phyloP scores from a whole-genome alignment of 106 monocot species.

The Vanilla planifolia region DNA sequence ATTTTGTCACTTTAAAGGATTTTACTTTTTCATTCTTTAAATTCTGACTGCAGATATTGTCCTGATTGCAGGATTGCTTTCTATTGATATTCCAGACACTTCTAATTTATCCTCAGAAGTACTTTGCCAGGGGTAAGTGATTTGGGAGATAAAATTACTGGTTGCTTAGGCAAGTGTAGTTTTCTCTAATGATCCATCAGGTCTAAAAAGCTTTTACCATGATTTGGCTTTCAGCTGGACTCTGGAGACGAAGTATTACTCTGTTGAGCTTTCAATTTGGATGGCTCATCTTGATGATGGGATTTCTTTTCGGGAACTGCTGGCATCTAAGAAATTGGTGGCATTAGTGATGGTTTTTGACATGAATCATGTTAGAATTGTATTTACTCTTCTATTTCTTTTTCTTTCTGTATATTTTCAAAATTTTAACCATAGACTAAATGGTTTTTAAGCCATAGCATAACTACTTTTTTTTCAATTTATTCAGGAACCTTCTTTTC shows the following conservation, averaged over 20 bases:
- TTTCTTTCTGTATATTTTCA: background rate
- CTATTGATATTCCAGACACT: constrained; percentile 61
- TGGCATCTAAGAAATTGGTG: constrained; percentile 37
- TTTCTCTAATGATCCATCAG: background rate
- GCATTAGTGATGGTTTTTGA: constrained; percentile 96
- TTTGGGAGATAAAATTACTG: background rate
- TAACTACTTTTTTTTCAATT: background rate
- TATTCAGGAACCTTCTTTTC: constrained; percentile 74
- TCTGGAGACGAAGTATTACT: constrained; percentile 94
- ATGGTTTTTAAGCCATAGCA: background rate
- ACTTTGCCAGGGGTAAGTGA: constrained; percentile 70
- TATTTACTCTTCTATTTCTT: constrained; percentile 7
- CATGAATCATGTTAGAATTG: constrained; percentile 71
- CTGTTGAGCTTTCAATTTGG: constrained; percentile 88
- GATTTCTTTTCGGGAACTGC: constrained; percentile 49
- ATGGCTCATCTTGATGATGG: constrained; percentile 58
- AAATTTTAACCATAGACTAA: background rate
- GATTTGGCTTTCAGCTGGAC: constrained; percentile 71
- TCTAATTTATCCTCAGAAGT: constrained; percentile 49
- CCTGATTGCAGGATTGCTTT: constrained; percentile 60
- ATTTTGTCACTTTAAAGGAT: background rate
- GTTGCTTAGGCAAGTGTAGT: background rate
- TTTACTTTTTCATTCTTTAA: background rate
- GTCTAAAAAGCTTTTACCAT: constrained; percentile 1
- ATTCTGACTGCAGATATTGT: constrained; percentile 1